Evolutionary conservation across 495 filamentous ascomycete genomes (phyloP).

Genomic region (Talaromyces wortmannii): DNA sequence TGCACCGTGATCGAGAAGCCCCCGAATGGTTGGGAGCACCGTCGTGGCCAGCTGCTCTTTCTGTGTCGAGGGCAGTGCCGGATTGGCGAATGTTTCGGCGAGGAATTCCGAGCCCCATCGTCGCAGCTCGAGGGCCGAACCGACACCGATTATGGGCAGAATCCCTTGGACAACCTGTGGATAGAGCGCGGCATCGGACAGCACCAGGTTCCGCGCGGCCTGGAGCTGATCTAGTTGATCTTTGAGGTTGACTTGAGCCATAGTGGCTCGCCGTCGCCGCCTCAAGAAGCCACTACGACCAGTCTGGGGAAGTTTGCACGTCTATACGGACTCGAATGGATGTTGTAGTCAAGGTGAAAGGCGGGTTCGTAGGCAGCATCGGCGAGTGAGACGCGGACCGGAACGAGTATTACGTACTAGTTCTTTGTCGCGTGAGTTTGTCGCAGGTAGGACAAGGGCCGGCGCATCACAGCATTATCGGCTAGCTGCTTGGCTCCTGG

Average conservation of each 20-base stretch:
- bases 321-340: neutral
- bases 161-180: slow-evolving; percentile 84
- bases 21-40: slow-evolving; percentile 68
- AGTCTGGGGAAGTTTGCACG: neutral
- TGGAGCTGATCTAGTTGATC: slow-evolving; percentile 81
- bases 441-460: neutral
- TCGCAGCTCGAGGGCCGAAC: slow-evolving; percentile 67
- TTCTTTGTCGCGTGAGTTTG: neutral
- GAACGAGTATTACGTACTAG: neutral
- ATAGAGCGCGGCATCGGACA: slow-evolving; percentile 78
- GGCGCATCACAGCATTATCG: neutral
- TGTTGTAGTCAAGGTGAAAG: neutral
- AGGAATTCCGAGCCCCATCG: slow-evolving; percentile 97
- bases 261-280: slow-evolving; percentile 14
- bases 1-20: slow-evolving; percentile 62
- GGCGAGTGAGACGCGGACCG: neutral
- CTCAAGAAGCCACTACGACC: neutral
- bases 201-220: slow-evolving; percentile 77
- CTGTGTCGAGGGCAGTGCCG: slow-evolving; percentile 59
- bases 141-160: slow-evolving; percentile 78
- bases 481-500: no score
- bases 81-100: slow-evolving; percentile 90
- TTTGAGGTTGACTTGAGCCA: slow-evolving; percentile 47
- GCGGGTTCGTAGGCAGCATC: neutral
- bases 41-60: slow-evolving; percentile 69